Evolutionary conservation across 2,329 filamentous ascomycete genomes (phyloP), one percentile per base, ranked within the genome.

Genomic region (Calonectria pseudoreteaudii): DNA sequence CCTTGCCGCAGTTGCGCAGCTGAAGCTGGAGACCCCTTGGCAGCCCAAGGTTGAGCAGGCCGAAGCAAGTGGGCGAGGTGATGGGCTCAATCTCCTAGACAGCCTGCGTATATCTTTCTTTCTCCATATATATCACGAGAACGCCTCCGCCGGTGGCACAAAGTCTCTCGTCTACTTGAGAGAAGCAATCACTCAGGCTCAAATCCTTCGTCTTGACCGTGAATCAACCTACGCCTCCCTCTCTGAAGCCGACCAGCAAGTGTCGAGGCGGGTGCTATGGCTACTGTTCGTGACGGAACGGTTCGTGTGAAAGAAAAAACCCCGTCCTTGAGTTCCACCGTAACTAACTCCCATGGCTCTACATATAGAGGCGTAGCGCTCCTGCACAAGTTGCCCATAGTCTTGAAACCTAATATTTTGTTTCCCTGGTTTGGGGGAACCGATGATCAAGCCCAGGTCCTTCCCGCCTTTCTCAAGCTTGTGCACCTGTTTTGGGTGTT

Each of bases 71-170:
- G 78, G 79, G 44, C 76, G 81, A 28, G 82, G 81, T 31, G 82
- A 79, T 28, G 78, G 76, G 18, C 74, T 77, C 5, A 78, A 82
- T 47, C 84, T 82, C 20, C 80, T 90, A 26, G 84, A 88, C 64
- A 82, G 81, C 41, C 75, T 90, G 4, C 83, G 87, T 6, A 86
- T 86, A 2, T 86, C 87, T 0, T 90, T 90, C 75, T 90, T 89
- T 62, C 80, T 90, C 23, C 88, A 90, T 75, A 86, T 89, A 14
- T 89, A 88, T 67, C 85, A 89, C 74, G 88, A 90, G 77, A 89
- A 90, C 68, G 84, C 86, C 71, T 76, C 82, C 13, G 83, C 87
- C 0, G 88, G 88, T 4, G 87, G 87, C 0, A 83, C 82, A 2
- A 86, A 86, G 66, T 89, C 88, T 2, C 80, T 89, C 9, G 77